These are phyloP conservation scores for Penicillium expansum DNA, from an alignment of 2,329 filamentous ascomycete genomes.

Conservation along the genomic window DNA sequence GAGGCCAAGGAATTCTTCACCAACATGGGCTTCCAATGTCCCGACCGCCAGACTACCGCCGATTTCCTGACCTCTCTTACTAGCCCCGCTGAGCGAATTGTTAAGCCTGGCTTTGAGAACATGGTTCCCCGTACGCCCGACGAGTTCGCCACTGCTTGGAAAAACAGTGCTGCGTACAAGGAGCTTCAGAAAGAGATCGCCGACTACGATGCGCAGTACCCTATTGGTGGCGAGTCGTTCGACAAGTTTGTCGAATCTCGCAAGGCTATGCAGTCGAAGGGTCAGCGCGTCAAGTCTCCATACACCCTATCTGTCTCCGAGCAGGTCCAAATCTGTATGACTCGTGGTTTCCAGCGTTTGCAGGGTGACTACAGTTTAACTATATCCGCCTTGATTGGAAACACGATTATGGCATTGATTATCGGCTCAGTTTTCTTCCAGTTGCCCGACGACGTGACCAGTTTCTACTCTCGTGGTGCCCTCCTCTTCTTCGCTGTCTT, in stretches of 20 bases:
- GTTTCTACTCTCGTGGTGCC: constrained; percentile 76
- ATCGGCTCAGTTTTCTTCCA: constrained; percentile 81
- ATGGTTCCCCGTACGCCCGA: constrained; percentile 66
- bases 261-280: constrained; percentile 44
- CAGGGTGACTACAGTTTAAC: constrained; percentile 74
- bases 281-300: constrained; percentile 65
- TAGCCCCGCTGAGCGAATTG: constrained; percentile 59
- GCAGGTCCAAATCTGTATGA: constrained; percentile 75
- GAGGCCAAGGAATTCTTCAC: constrained; percentile 66
- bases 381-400: constrained; percentile 63
- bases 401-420: constrained; percentile 73
- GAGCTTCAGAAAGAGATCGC: constrained; percentile 45
- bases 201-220: constrained; percentile 43
- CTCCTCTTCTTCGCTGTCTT: constrained; percentile 85
- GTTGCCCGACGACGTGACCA: constrained; percentile 60
- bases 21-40: constrained; percentile 67
- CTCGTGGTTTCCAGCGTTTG: constrained; percentile 75
- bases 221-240: constrained; percentile 43
- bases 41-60: constrained; percentile 65
- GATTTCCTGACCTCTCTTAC: constrained; percentile 72
- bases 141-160: constrained; percentile 62
- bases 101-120: constrained; percentile 59
- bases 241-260: constrained; percentile 43
- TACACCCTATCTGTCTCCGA: constrained; percentile 76
- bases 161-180: constrained; percentile 51